A percentile compares a stretch with the other conserved stretches of the same genome.
phyloP scores from a whole-genome alignment of 352 stramenopile species.

The Pythium insidiosum region DNA sequence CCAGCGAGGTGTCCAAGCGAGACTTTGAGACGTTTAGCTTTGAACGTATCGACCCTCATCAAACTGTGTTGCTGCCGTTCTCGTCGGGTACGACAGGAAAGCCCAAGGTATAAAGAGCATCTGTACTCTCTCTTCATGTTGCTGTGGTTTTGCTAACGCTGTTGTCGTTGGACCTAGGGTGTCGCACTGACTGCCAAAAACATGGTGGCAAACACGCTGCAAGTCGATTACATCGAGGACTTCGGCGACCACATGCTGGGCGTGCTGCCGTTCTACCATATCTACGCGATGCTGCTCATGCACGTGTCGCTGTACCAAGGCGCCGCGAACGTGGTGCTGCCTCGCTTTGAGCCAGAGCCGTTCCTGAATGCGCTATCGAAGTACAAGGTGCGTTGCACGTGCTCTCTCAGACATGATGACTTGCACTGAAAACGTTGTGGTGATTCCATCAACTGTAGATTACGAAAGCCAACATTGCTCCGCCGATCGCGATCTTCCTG shows the following conservation, averaged over 20 bases:
- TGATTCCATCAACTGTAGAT: too few species aligned
- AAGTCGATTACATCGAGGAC: slow-evolving; percentile 67
- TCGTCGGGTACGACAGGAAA: slow-evolving; percentile 91
- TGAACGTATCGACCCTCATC: slow-evolving; percentile 47
- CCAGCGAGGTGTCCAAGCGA: slow-evolving; percentile 30
- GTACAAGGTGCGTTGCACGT: slow-evolving; percentile 31
- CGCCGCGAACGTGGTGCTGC: slow-evolving; percentile 78
- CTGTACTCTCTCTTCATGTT: neutral
- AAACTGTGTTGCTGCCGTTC: slow-evolving; percentile 76
- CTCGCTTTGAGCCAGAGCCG: slow-evolving; percentile 81
- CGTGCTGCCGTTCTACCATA: slow-evolving; percentile 93
- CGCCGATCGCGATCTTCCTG: slow-evolving; percentile 78
- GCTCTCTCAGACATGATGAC: too few species aligned
- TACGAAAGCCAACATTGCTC: slow-evolving; percentile 60
- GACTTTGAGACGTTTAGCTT: slow-evolving; percentile 36
- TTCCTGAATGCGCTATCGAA: slow-evolving; percentile 77
- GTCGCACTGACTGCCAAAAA: slow-evolving; percentile 81
- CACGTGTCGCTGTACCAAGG: slow-evolving; percentile 80
- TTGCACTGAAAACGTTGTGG: too few species aligned
- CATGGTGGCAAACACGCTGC: slow-evolving; percentile 85
- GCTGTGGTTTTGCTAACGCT: neutral
- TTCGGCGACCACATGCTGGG: slow-evolving; percentile 37
- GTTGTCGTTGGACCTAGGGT: too few species aligned
- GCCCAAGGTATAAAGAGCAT: slow-evolving; percentile 65
- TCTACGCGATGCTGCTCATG: slow-evolving; percentile 87